Conservation (phyloP, 305 asterid genomes). For the Rubia peregrina region DNA sequence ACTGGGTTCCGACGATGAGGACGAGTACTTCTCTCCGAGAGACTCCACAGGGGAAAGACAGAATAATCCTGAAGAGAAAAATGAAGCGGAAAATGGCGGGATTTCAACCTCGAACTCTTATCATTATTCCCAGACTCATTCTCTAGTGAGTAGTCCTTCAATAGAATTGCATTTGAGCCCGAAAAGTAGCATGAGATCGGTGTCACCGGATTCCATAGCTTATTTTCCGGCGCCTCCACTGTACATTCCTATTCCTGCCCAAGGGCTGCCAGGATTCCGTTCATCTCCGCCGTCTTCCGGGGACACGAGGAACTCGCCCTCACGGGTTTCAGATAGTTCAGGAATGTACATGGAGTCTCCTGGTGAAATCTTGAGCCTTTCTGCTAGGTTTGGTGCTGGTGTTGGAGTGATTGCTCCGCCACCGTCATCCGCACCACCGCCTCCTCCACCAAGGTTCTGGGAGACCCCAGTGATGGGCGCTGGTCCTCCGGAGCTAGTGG, state of each 20-base stretch:
- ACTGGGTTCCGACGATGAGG: slow-evolving; percentile 24
- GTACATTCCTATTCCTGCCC: slow-evolving; percentile 41
- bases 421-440: slow-evolving; percentile 40
- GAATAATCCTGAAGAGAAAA: slow-evolving; percentile 27
- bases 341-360: slow-evolving; percentile 21
- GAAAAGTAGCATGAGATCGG: slow-evolving; percentile 46
- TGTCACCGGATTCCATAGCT: slow-evolving; percentile 62
- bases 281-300: slow-evolving; percentile 52
- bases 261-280: slow-evolving; percentile 33
- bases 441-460: slow-evolving; percentile 46
- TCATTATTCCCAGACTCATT: slow-evolving; percentile 31
- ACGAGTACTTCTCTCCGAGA: slow-evolving; percentile 59
- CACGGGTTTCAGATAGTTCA: slow-evolving; percentile 43
- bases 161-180: slow-evolving; percentile 47
- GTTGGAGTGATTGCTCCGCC: slow-evolving; percentile 29
- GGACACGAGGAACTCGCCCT: slow-evolving; percentile 46
- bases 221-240: slow-evolving; percentile 52
- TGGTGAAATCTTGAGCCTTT: slow-evolving; percentile 11
- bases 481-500: slow-evolving; percentile 55
- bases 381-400: slow-evolving; percentile 15
- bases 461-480: slow-evolving; percentile 23
- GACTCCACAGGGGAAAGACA: slow-evolving; percentile 41
- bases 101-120: slow-evolving; percentile 26
- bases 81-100: slow-evolving; percentile 18
- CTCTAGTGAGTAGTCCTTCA: slow-evolving; percentile 56